Base-by-base conservation (phyloP, 768 basidiomycete genomes). In the Mycena amicta region DNA sequence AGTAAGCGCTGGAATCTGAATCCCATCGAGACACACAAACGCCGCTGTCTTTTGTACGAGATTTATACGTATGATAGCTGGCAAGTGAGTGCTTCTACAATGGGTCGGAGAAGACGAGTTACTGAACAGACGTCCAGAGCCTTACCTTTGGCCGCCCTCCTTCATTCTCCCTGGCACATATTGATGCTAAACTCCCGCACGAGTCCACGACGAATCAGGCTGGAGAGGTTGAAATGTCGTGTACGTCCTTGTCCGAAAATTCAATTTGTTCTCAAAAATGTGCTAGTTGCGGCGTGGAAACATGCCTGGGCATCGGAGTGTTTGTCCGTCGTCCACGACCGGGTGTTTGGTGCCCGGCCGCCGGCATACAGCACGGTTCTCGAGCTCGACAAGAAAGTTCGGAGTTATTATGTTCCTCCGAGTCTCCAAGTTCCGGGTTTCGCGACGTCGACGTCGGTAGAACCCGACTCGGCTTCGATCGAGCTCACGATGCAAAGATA, bases 91-190 rank as follows among this genome's bases (percentile, higher is more conserved):
- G 22, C 4, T 26, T 55, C n/a, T 30, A 22, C 62, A 49, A 59
- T 54, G 5, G 59, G 28, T 46, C 27, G 43, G 26, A 33, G 31
- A 18, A 28, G 50, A 27, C 22, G 11, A 23, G 50, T 52, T 23
- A 37, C 18, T 37, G 33, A 18, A 8, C 33, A 37, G 22, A 13
- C 20, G n/a, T 53, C 30, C 63, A 90, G 88, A 87, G 86, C 66
- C 70, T 90, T 57, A 89, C 87, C 11, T 89, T 84, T 70, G 87
- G 87, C 54, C 80, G 88, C 5, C 88, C 88, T 3, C 87, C 87
- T 2, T 88, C 87, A 5, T 80, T 89, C 54, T 78, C 83, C 2
- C 73, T 78, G 25, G 68, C 79, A 8, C 85, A 87, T 67, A 74
- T 86, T 60, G 83, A 86, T 66, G 77, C 79, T 61, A 80, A 82